phyloP scores from a whole-genome alignment of 768 basidiomycete genomes.

The Favolaschia claudopus region DNA sequence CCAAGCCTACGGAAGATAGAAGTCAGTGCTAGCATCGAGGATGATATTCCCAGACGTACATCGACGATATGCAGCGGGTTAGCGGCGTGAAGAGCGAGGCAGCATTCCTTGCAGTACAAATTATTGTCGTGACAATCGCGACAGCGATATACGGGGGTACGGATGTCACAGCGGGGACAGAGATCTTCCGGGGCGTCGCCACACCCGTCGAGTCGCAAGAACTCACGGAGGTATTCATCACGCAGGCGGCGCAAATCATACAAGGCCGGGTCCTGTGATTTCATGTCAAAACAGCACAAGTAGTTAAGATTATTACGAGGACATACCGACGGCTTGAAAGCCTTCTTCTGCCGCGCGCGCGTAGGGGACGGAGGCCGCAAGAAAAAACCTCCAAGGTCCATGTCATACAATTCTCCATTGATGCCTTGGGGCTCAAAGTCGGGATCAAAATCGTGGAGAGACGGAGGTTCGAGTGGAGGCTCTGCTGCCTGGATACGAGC shows the following conservation, averaged over 20 bases:
- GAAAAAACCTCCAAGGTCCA: neutral
- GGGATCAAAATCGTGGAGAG: neutral
- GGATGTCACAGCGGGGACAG: neutral
- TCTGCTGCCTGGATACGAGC: neutral
- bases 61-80: constrained; percentile 21
- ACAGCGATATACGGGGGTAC: neutral
- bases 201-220: constrained; percentile 1
- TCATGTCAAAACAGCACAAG: too few relatives aligned
- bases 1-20: constrained; percentile 15
- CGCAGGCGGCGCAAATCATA: neutral
- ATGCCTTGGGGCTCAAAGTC: too few relatives aligned
- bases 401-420: neutral
- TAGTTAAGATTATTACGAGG: neutral
- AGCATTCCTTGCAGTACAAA: constrained; percentile 18
- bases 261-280: neutral
- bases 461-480: neutral
- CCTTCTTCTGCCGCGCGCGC: neutral
- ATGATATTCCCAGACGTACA: constrained; percentile 16
- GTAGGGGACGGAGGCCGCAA: neutral
- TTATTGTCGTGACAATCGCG: constrained; percentile 11
- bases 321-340: neutral
- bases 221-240: neutral
- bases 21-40: neutral
- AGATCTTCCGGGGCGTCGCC: too few relatives aligned
- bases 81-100: neutral